A percentile compares a stretch with the other conserved stretches of the same genome.
Conservation (phyloP, 139 green algal species). For the Diplosphaera chodatii region DNA sequence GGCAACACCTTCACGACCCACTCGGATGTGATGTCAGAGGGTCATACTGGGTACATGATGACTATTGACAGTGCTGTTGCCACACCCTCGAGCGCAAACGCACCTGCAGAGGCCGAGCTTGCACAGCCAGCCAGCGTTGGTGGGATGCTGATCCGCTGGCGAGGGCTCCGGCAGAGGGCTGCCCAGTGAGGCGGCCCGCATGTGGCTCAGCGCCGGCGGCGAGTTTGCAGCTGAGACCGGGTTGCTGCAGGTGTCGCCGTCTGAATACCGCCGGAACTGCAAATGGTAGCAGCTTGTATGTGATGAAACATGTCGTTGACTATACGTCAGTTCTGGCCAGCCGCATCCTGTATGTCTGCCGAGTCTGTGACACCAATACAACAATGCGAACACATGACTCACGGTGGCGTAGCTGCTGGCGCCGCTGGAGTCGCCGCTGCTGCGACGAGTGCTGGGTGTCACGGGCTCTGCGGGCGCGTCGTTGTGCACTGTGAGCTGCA, state of each 20-base stretch:
- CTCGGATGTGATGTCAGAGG: no score
- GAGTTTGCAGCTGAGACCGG: background rate
- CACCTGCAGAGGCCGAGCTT: conserved; percentile 35
- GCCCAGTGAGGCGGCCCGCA: background rate
- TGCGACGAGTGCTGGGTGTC: background rate
- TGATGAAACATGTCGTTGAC: no score
- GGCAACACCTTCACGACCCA: no score
- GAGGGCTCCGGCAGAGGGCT: background rate
- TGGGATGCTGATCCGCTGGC: conserved; percentile 6
- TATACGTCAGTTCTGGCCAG: no score
- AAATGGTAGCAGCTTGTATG: no score
- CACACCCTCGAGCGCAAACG: no score
- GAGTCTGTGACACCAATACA: no score
- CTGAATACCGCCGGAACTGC: background rate
- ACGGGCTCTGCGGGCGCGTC: conserved; percentile 9
- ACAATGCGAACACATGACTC: no score
- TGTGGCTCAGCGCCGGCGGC: background rate
- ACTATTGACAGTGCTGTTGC: no score
- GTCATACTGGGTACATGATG: no score
- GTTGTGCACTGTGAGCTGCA: conserved; percentile 43
- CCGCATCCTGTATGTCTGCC: no score
- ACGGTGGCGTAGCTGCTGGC: background rate
- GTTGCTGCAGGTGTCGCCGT: conserved; percentile 3
- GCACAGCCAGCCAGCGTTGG: conserved; percentile 25
- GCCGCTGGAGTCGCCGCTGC: background rate